Percentiles rank a stretch among this genome's conserved stretches.
Evolutionary conservation across 371 early-diverging fungal species (phyloP).

Genomic region (Rhizopus delemar): DNA sequence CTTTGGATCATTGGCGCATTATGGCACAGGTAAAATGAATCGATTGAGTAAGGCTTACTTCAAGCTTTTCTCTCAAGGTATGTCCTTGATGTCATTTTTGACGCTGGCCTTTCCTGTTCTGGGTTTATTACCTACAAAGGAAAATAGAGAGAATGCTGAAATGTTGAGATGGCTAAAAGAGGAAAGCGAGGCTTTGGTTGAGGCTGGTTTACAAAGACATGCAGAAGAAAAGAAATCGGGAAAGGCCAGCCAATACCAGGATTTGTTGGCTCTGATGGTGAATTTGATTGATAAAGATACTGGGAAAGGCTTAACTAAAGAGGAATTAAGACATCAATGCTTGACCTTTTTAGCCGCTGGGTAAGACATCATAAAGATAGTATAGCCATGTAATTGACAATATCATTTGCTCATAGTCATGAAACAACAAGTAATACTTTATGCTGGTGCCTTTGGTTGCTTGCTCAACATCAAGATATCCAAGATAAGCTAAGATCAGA

Average conservation of each 20-base stretch:
- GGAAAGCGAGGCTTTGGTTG: neutral
- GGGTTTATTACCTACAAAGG: neutral
- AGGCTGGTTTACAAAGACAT: neutral
- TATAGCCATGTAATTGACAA: neutral
- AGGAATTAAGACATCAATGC: constrained; percentile 35
- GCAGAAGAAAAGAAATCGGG: constrained; percentile 5
- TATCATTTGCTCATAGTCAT: constrained; percentile 24
- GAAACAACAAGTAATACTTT: constrained; percentile 58
- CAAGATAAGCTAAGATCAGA: constrained; percentile 48
- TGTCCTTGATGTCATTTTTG: neutral
- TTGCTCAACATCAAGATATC: constrained; percentile 45
- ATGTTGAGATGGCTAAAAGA: neutral
- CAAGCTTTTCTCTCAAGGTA: neutral
- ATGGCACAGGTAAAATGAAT: constrained; percentile 7
- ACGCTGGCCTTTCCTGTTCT: neutral
- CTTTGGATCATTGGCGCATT: constrained; percentile 48
- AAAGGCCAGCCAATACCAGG: constrained; percentile 20
- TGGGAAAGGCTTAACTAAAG: constrained; percentile 32
- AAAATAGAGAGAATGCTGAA: neutral
- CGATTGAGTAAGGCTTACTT: neutral
- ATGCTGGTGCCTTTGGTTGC: constrained; percentile 57
- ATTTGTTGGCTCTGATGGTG: constrained; percentile 41
- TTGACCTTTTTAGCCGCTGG: constrained; percentile 48
- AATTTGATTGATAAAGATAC: constrained; percentile 38
- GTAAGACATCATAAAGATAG: constrained; percentile 19